phyloP scores from a whole-genome alignment of 371 early-diverging fungal species.

The Zopfochytrium polystomum region DNA sequence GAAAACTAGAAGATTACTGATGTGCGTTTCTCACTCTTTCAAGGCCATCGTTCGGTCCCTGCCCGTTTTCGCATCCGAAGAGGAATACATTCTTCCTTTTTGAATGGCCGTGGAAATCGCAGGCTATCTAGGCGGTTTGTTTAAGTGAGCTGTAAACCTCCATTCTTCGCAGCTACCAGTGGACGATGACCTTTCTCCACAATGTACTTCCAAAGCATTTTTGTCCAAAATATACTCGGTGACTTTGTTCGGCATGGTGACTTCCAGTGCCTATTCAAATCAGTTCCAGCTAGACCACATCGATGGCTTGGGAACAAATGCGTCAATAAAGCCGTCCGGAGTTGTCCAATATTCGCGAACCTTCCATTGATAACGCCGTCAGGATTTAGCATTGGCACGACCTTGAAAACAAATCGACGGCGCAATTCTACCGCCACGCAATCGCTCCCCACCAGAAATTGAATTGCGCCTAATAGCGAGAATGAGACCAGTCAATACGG shows the following conservation, averaged over 20 bases:
- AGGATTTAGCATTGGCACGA: slow-evolving; percentile 51
- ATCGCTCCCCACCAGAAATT: slow-evolving; percentile 38
- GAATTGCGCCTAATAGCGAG: slow-evolving; percentile 15
- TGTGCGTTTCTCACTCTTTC: slow-evolving; percentile 39
- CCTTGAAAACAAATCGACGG: slow-evolving; percentile 46
- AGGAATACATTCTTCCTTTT: slow-evolving; percentile 45
- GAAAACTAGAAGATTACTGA: slow-evolving; percentile 5
- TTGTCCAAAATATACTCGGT: slow-evolving; percentile 34
- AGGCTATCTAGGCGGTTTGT: slow-evolving; percentile 16
- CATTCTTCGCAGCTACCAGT: slow-evolving; percentile 18
- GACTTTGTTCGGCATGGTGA: slow-evolving; percentile 14
- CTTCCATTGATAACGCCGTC: slow-evolving; percentile 38
- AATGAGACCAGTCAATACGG: not conserved
- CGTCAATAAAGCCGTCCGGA: not conserved
- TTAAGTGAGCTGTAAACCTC: slow-evolving; percentile 6
- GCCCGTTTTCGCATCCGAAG: slow-evolving; percentile 42
- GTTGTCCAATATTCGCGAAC: not conserved
- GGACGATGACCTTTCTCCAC: not conserved
- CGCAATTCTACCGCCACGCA: slow-evolving; percentile 44
- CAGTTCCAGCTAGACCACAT: slow-evolving; percentile 42
- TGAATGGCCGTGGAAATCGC: slow-evolving; percentile 52
- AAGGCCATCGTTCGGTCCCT: slow-evolving; percentile 30
- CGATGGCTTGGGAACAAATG: slow-evolving; percentile 17
- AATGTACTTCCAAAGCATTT: slow-evolving; percentile 37
- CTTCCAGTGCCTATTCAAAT: slow-evolving; percentile 46